Evolutionary conservation across 352 stramenopile genomes (phyloP), one percentile per base, ranked within the genome.

Genomic region (Halophytophthora batemanensis): DNA sequence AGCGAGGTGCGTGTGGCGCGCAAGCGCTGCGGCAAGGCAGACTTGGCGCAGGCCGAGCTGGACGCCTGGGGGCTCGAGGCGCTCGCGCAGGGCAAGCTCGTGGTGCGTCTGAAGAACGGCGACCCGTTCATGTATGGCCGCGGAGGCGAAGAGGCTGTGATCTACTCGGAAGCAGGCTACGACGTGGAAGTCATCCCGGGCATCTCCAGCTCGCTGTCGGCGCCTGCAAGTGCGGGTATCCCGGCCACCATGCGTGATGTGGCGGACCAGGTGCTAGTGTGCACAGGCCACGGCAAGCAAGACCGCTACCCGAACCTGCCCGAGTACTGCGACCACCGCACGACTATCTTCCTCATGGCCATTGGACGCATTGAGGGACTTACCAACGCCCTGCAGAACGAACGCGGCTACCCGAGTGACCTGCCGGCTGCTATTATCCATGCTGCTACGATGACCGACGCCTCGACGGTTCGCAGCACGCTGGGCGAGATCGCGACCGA

Each of bases 51-150:
- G 62, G 74, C 87, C 2, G 87, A 98, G 63, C 93, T 98, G 48
- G 96, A 98, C 64, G 83, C 84, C 33, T 98, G 95, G 95, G 85
- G 86, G 5, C 64, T 92, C 13, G 79, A 98, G 40, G 93, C 68
- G 5, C 64, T 98, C 19, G 61, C 61, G 17, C 64, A 87, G 29
- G 92, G 93, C 45, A 94, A 96, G 62, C 77, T 90, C 59, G 96
- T 99, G 12, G 88, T 98, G 49, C 86, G 95, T 12, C 73, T 98
- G 35, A 98, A 99, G 76, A 98, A 98, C 73, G 95, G 96, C 42
- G 96, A 99, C 62, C 96, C 96, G 36, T 98, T 98, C 77, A 87
- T 99, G 44, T 99, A 98, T 67, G 95, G 95, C 21, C 67, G 96
- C 47, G 96, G 95, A 5, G 95, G 91, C 17, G 96, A 99, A 73